Evolutionary conservation across 169 alveolate genomes (phyloP).

Genomic region (Nephromyces sp.): DNA sequence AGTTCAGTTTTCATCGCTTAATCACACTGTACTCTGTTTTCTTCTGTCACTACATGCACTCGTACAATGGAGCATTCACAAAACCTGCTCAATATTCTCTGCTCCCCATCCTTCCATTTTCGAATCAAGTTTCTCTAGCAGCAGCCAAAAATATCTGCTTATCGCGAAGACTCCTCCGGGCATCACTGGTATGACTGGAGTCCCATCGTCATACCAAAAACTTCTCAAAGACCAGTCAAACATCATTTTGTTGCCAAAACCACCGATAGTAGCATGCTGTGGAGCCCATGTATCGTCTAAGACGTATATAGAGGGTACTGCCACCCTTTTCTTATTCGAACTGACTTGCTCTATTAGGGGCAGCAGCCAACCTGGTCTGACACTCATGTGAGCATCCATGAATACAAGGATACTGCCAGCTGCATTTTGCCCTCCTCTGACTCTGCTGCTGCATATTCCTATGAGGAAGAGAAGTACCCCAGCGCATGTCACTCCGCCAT

Average conservation of each 20-base stretch:
- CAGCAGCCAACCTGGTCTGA: constrained; percentile 30
- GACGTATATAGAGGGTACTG: constrained; percentile 43
- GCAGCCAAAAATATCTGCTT: constrained; percentile 55
- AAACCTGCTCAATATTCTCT: constrained; percentile 60
- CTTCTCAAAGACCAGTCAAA: constrained; percentile 54
- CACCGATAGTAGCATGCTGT: constrained; percentile 3
- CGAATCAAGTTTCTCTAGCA: constrained; percentile 51
- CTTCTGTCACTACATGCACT: too few relatives aligned
- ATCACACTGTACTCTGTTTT: too few relatives aligned
- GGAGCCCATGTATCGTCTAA: constrained; percentile 41
- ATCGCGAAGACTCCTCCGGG: constrained; percentile 27
- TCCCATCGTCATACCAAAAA: constrained; percentile 56
- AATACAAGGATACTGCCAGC: constrained; percentile 36
- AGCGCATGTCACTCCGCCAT: too few relatives aligned
- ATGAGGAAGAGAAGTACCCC: too few relatives aligned
- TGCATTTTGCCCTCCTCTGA: not conserved
- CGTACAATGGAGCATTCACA: too few relatives aligned
- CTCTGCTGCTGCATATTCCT: not conserved
- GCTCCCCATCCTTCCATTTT: constrained; percentile 60
- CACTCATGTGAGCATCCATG: constrained; percentile 55
- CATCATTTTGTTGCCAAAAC: constrained; percentile 35
- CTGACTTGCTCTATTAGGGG: constrained; percentile 41
- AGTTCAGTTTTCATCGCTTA: too few relatives aligned
- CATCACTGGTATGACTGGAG: constrained; percentile 30
- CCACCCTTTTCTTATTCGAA: constrained; percentile 49